Evolutionary conservation across 768 basidiomycete genomes (phyloP), one percentile per base, ranked within the genome.

Genomic region (Sarcodon sp.): DNA sequence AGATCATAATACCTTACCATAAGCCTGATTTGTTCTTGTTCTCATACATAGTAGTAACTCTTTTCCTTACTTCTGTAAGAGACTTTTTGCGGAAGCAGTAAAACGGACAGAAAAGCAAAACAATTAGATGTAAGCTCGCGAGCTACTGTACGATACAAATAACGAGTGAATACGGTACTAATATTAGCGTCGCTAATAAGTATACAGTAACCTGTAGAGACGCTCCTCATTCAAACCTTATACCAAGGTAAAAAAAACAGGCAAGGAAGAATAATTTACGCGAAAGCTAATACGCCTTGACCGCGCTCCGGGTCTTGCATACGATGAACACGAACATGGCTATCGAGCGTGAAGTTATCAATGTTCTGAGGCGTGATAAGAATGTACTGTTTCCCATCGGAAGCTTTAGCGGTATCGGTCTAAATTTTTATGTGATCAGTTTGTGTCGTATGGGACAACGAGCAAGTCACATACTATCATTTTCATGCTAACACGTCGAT

Each of bases 291-390:
- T 3, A 63, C 65, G 7, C 69, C 67, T 56, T 81, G 80, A 10
- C 76, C 76, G n/a, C 85, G 74, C 53, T 85, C 82, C 0, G 85
- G 85, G 58, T 87, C 86, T 10, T 67, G 70, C 85, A 92, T 87
- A 45, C 83, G 72, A 52, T 81, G 74, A 1, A 91, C 82, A 12
- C 76, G 73, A 33, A 91, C 87, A 10, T 77, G 77, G 4, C 68
- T 66, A n/a, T 83, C 82, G 46, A 83, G 62, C 21, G 68, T 65
- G 45, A 89, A 68, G 56, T 79, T 84, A 39, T 77, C 77, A 86
- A 91, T 89, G 55, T 87, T 87, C 56, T 89, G 87, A n/a, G 94
- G 94, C 1, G 93, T 96, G 60, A 98, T 97, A 41, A 98, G 72
- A 46, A 98, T 79, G 59, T 90, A 94, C 63, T 98, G 94, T 57